Conservation (phyloP, 1,284 basidiomycete species). For the Meira nashicola region DNA sequence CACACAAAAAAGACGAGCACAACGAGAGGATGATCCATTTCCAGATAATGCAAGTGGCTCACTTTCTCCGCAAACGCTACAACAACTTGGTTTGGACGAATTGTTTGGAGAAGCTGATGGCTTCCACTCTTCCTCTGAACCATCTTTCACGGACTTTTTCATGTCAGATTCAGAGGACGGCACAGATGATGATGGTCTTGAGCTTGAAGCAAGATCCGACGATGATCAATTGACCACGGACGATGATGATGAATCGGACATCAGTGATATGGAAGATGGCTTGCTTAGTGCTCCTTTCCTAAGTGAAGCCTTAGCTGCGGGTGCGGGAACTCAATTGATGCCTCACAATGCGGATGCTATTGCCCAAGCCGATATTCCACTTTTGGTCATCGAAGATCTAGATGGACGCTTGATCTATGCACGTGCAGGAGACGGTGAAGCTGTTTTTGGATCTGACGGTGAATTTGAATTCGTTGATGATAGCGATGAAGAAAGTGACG, state of each 20-base stretch:
- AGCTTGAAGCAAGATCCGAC: slow-evolving; percentile 10
- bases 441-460: slow-evolving; percentile 52
- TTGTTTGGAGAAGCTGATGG: slow-evolving; percentile 47
- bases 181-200: slow-evolving; percentile 6
- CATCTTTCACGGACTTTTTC: slow-evolving; percentile 51
- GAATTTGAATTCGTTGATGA: slow-evolving; percentile 52
- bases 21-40: slow-evolving; percentile 16
- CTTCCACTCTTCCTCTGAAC: slow-evolving; percentile 48
- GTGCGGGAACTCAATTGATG: not conserved
- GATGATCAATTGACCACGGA: slow-evolving; percentile 25
- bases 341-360: slow-evolving; percentile 4
- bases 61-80: slow-evolving; percentile 35
- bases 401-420: slow-evolving; percentile 52
- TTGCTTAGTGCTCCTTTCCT: slow-evolving; percentile 39
- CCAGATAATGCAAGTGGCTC: slow-evolving; percentile 15
- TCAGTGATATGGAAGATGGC: slow-evolving; percentile 40
- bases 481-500: slow-evolving; percentile 41
- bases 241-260: slow-evolving; percentile 35
- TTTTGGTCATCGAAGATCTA: slow-evolving; percentile 51
- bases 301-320: slow-evolving; percentile 20
- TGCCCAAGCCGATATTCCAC: slow-evolving; percentile 33
- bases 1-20: slow-evolving; percentile 21
- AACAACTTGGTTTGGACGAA: slow-evolving; percentile 42
- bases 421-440: slow-evolving; percentile 50
- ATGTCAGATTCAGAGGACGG: slow-evolving; percentile 35